A percentile compares a stretch with the other conserved stretches of the same genome.
Conservation (phyloP, 768 basidiomycete genomes). For the Pleurotus cornucopiae region DNA sequence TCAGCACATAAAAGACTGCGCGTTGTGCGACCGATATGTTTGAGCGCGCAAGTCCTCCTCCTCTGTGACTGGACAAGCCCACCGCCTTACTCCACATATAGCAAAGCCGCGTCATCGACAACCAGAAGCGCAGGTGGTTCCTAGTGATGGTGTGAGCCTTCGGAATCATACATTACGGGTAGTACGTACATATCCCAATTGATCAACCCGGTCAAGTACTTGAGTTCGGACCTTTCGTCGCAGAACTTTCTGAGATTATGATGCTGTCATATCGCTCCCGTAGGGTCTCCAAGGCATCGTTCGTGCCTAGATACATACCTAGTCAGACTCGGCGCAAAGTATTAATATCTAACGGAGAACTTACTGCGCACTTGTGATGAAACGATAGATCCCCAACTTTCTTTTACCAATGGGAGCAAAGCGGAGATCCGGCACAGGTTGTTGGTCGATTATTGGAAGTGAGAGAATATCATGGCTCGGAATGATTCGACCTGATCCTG, state of each 20-base stretch:
- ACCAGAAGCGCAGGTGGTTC: slow-evolving; percentile 94
- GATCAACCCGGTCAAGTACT: slow-evolving; percentile 94
- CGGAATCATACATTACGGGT: slow-evolving; percentile 2
- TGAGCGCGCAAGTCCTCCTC: too few species aligned
- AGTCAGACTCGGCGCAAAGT: slow-evolving; percentile 6
- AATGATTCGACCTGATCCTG: slow-evolving; percentile 99
- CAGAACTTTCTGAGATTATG: slow-evolving; percentile 94
- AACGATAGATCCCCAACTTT: slow-evolving; percentile 99
- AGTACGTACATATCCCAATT: slow-evolving; percentile 34
- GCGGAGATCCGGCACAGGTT: slow-evolving; percentile 98
- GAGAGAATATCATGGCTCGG: slow-evolving; percentile 95
- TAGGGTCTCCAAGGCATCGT: slow-evolving; percentile 85
- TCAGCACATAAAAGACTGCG: too few species aligned
- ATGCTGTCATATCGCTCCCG: slow-evolving; percentile 88
- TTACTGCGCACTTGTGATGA: slow-evolving; percentile 97
- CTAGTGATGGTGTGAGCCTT: slow-evolving; percentile 31
- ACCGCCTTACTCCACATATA: too few species aligned
- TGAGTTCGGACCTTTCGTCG: slow-evolving; percentile 98
- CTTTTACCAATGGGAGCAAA: slow-evolving; percentile 95
- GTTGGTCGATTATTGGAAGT: slow-evolving; percentile 86
- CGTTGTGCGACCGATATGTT: too few species aligned
- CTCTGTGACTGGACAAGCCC: too few species aligned
- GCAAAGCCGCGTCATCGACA: slow-evolving; percentile 49
- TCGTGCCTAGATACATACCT: slow-evolving; percentile 62
- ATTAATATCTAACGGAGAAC: slow-evolving; percentile 14